Evolutionary conservation across 805 yeast genomes (phyloP).

Genomic region (Saccharomycopsis oosterbeekiorum): DNA sequence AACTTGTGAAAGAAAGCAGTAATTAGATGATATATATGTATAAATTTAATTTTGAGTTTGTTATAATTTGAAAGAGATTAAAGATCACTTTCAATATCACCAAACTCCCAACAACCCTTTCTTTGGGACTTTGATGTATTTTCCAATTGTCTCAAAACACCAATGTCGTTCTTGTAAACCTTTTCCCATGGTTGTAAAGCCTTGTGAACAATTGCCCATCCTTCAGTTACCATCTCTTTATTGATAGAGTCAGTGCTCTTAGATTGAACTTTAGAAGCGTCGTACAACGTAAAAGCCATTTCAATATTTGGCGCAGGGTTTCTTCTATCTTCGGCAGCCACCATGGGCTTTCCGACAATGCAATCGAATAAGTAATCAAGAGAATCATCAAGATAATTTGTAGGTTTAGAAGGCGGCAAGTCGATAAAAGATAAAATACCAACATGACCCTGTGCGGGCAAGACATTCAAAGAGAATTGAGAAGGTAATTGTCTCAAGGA

Average conservation of each 20-base stretch:
- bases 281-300: constrained; percentile 44
- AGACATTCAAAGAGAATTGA: constrained; percentile 31
- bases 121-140: constrained; percentile 38
- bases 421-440: constrained; percentile 42
- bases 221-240: constrained; percentile 45
- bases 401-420: constrained; percentile 47
- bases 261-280: constrained; percentile 31
- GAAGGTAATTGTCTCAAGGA: constrained; percentile 45
- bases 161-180: constrained; percentile 29
- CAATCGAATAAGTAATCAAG: constrained; percentile 44
- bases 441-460: constrained; percentile 48
- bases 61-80: background rate
- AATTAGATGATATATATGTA: background rate
- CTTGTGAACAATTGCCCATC: constrained; percentile 46
- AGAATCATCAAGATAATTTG: constrained; percentile 46
- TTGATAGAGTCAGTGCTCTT: constrained; percentile 47
- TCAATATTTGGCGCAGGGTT: constrained; percentile 34
- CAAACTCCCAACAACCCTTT: constrained; percentile 66
- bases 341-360: constrained; percentile 41
- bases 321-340: constrained; percentile 40
- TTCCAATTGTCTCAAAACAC: constrained; percentile 35
- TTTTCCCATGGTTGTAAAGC: constrained; percentile 29
- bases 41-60: background rate
- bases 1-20: background rate
- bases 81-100: constrained; percentile 51